Evolutionary conservation across 2,329 filamentous ascomycete genomes (phyloP).

Genomic region (Thelonectria rubi): DNA sequence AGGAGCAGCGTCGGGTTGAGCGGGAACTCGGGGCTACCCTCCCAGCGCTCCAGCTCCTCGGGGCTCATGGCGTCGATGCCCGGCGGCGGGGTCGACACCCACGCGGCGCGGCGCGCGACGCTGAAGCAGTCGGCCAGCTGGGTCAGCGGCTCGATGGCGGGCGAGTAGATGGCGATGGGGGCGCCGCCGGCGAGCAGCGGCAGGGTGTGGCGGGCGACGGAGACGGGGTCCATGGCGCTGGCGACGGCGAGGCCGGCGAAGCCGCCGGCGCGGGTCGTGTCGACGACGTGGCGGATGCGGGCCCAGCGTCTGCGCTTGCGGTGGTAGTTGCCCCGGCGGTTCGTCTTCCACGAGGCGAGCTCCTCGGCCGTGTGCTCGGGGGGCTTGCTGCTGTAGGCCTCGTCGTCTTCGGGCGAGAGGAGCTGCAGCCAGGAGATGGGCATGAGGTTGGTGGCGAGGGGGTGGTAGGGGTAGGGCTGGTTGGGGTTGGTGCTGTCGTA

Average conservation of each 20-base stretch:
- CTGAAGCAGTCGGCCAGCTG: constrained; percentile 85
- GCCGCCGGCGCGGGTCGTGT: constrained; percentile 76
- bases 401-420: constrained; percentile 77
- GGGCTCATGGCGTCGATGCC: constrained; percentile 55
- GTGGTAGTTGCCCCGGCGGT: constrained; percentile 84
- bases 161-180: constrained; percentile 85
- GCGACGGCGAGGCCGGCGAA: constrained; percentile 88
- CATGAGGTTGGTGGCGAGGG: constrained; percentile 82
- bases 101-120: constrained; percentile 80
- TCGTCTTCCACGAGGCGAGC: constrained; percentile 78
- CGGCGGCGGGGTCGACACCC: constrained; percentile 63
- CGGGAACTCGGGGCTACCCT: constrained; percentile 78
- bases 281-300: constrained; percentile 74
- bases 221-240: constrained; percentile 81
- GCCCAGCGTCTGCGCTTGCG: constrained; percentile 89
- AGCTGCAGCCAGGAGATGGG: constrained; percentile 93
- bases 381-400: constrained; percentile 75
- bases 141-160: constrained; percentile 80
- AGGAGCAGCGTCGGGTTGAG: constrained; percentile 87
- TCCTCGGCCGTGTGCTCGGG: constrained; percentile 65
- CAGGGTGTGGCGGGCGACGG: constrained; percentile 77
- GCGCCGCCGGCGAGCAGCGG: constrained; percentile 86
- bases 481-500: constrained; percentile 77
- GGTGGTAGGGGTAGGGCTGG: constrained; percentile 70
- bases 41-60: constrained; percentile 64